A percentile compares a stretch with the other conserved stretches of the same genome.
phyloP scores from a whole-genome alignment of 2,329 filamentous ascomycete genomes.

The Tolypocladium amazonense region DNA sequence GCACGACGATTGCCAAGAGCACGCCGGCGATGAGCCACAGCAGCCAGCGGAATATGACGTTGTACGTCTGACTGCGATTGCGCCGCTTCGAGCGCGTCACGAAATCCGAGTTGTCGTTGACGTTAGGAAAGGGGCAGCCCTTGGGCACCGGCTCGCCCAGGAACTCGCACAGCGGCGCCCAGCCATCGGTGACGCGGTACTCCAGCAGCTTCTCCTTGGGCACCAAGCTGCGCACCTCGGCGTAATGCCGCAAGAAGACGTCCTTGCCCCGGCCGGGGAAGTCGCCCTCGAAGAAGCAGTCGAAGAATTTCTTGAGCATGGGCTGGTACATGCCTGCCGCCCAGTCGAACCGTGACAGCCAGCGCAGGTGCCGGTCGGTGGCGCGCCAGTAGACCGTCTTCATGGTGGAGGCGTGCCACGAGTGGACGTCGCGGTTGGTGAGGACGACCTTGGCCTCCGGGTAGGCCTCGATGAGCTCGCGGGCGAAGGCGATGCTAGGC shows the following conservation, averaged over 20 bases:
- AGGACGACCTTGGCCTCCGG: conserved; percentile 63
- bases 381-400: conserved; percentile 59
- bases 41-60: conserved; percentile 17
- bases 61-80: conserved; percentile 24
- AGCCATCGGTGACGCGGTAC: conserved; percentile 23
- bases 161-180: conserved; percentile 26
- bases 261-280: conserved; percentile 56
- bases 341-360: conserved; percentile 39
- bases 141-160: conserved; percentile 21
- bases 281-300: conserved; percentile 56
- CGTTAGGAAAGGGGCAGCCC: conserved; percentile 22
- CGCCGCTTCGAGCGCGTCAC: conserved; percentile 19
- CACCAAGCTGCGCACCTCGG: conserved; percentile 19
- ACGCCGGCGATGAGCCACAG: conserved; percentile 8
- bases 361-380: conserved; percentile 45
- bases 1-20: conserved; percentile 4
- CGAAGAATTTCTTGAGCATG: conserved; percentile 60
- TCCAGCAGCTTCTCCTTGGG: conserved; percentile 21
- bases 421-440: conserved; percentile 54
- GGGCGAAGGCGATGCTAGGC: conserved; percentile 56
- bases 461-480: conserved; percentile 61
- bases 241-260: conserved; percentile 37
- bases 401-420: conserved; percentile 51
- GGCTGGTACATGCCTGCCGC: conserved; percentile 58
- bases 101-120: conserved; percentile 24